phyloP scores from a whole-genome alignment of 2,329 filamentous ascomycete species.

The Parastagonospora nodorum region DNA sequence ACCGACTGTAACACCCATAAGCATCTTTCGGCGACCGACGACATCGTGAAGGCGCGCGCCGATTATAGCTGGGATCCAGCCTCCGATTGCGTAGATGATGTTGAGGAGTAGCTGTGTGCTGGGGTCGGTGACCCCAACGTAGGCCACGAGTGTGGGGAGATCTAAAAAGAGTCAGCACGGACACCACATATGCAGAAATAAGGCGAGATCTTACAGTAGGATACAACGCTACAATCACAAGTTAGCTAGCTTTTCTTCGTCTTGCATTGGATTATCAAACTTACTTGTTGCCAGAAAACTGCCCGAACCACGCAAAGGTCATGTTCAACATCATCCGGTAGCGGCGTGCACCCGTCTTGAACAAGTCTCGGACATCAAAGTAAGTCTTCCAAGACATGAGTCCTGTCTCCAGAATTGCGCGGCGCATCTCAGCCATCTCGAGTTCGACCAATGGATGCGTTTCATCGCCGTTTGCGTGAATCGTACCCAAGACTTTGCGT shows the following conservation, averaged over 20 bases:
- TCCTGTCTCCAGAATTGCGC: background rate
- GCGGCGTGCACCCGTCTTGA: background rate
- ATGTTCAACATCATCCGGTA: background rate
- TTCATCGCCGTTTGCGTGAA: background rate
- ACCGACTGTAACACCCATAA: background rate
- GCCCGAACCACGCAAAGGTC: background rate
- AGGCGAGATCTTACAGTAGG: too few relatives aligned
- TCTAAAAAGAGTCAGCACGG: too few relatives aligned
- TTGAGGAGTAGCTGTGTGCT: background rate
- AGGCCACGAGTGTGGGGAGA: too few relatives aligned
- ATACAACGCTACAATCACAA: too few relatives aligned
- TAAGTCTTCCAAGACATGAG: background rate
- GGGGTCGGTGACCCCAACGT: background rate
- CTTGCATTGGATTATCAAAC: too few relatives aligned
- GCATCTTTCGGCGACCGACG: background rate
- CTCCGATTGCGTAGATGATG: background rate
- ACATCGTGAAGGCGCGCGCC: background rate
- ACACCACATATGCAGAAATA: too few relatives aligned
- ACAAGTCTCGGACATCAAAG: background rate
- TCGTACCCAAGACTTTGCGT: background rate
- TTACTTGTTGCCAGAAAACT: background rate
- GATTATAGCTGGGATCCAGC: background rate
- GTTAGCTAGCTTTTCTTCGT: too few relatives aligned
- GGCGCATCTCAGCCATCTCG: background rate
- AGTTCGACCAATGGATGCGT: background rate